A percentile compares a stretch with the other conserved stretches of the same genome.
Conservation (phyloP, 1,284 basidiomycete species). For the Hymenochaete sp. region DNA sequence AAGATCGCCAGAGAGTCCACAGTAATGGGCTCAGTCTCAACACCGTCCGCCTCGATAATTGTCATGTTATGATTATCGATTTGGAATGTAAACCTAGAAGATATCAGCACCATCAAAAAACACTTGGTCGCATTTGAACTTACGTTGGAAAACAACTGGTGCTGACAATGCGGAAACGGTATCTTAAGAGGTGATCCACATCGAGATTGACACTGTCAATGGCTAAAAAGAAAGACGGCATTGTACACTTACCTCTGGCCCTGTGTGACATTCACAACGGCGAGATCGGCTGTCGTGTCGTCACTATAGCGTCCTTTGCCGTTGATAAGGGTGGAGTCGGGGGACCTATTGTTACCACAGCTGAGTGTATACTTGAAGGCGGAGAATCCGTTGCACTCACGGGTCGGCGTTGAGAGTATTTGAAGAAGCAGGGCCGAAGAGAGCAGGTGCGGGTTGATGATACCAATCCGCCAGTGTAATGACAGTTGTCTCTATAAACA, state of each 20-base stretch:
- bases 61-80: conserved; percentile 32
- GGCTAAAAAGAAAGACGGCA: not conserved
- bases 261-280: conserved; percentile 25
- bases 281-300: conserved; percentile 21
- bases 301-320: conserved; percentile 26
- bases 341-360: conserved; percentile 9
- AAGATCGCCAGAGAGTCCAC: conserved; percentile 30
- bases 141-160: conserved; percentile 19
- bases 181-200: conserved; percentile 20
- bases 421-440: too few species aligned
- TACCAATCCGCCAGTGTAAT: conserved; percentile 19
- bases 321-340: conserved; percentile 27
- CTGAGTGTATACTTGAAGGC: not conserved
- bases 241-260: conserved; percentile 15
- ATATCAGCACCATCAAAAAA: not conserved
- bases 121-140: not conserved
- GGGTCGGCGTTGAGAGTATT: conserved; percentile 13
- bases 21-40: conserved; percentile 26
- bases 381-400: not conserved
- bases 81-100: conserved; percentile 23
- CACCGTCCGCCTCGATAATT: conserved; percentile 30
- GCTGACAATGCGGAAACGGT: conserved; percentile 27
- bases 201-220: not conserved
- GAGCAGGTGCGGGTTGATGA: conserved; percentile 10
- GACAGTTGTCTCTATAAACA: conserved; percentile 17